Base-by-base conservation (phyloP, 768 basidiomycete species). In the Strobilomyces echinocephalus region DNA sequence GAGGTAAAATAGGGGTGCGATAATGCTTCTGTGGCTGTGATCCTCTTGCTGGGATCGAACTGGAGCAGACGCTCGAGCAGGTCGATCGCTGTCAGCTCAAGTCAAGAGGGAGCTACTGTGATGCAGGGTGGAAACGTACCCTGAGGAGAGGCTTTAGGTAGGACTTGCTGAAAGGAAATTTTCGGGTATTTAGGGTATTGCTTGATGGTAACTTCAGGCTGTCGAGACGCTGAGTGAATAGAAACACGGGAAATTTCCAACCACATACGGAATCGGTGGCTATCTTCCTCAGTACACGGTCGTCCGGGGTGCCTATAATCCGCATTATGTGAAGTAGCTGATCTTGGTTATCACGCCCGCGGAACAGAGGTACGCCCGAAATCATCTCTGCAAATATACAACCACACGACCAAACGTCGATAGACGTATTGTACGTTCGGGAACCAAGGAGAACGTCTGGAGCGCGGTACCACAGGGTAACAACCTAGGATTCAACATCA, bases 341-440 rank as follows among this genome's bases (percentile, higher is more conserved):
- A 69, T 99, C 97, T 60, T 94, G 88, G 64, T 97, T 97, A 69
- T 98, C 97, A 57, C 95, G 78, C 20, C 97, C 97, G 59, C 95
- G 80, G 79, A 99, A 99, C 28, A 99, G 80, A 26, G 97, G 97
- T 6, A 94, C 88, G 2, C 97, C 97, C 18, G 91, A 87, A 55
- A 99, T 98, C 95, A 99, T 98, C 73, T 99, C 97, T 18, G 97
- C 95, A 68, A 99, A 97, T 66, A 99, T 99, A 69, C 97, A 98
- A 10, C 97, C 97, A 53, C 93, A 95, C 14, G 91, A 94, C 97
- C 97, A 99, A 46, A 98, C 89, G 69, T 99, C 97, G 62, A 99
- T 98, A 30, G 91, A 93, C 3, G 97, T 98, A 74, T 88, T 95
- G 69, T 99, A 99, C 18, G 95, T 98, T 54, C 97, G 80, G 20